Conservation (phyloP, 805 yeast genomes). For the Maudiozyma turicensis region DNA sequence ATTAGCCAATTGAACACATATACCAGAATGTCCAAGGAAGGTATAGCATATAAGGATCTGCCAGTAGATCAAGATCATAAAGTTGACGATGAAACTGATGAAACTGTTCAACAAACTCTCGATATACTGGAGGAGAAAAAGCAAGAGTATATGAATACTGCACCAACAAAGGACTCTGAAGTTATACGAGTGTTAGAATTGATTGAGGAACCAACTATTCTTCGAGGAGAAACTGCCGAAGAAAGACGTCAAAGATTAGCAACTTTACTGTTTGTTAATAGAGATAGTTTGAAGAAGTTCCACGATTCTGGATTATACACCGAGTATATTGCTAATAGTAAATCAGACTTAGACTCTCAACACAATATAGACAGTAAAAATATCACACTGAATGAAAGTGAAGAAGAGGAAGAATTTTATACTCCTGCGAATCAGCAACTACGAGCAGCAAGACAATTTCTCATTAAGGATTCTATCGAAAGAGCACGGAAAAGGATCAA, state of each 20-base stretch:
- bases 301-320: not conserved
- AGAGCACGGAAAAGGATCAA: constrained; percentile 36
- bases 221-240: constrained; percentile 49
- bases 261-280: constrained; percentile 32
- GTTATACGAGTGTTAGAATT: constrained; percentile 42
- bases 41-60: constrained; percentile 15
- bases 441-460: constrained; percentile 38
- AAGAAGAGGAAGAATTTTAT: constrained; percentile 61
- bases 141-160: constrained; percentile 19
- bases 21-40: not conserved
- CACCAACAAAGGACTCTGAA: constrained; percentile 60
- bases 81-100: constrained; percentile 6
- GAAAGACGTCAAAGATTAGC: constrained; percentile 54
- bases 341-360: not conserved
- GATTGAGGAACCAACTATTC: constrained; percentile 47
- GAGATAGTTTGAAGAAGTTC: constrained; percentile 15
- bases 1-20: not conserved
- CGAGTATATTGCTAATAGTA: not conserved
- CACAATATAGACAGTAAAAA: not conserved
- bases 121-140: constrained; percentile 10
- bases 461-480: constrained; percentile 44
- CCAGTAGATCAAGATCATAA: constrained; percentile 15
- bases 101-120: constrained; percentile 23
- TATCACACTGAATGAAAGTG: constrained; percentile 9
- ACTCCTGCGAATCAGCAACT: constrained; percentile 65